A percentile compares a stretch with the other conserved stretches of the same genome.
These are phyloP conservation scores for Knufia petricola DNA, from an alignment of 2,329 filamentous ascomycete genomes.

Conservation along the genomic window DNA sequence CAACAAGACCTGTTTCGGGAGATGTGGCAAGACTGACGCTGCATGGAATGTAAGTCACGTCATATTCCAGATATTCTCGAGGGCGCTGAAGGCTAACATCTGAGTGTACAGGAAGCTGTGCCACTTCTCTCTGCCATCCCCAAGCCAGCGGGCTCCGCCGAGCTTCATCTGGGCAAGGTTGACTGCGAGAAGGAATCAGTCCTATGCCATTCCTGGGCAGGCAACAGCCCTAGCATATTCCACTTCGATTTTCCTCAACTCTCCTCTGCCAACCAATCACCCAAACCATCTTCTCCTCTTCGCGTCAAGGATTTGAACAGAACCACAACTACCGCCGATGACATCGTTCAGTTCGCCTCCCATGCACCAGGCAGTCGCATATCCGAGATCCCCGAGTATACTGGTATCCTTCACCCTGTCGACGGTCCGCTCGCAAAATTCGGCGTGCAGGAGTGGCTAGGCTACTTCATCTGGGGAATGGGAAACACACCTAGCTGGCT, in stretches of 20 bases:
- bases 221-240: slow-evolving; percentile 47
- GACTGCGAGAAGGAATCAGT: slow-evolving; percentile 51
- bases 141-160: slow-evolving; percentile 35
- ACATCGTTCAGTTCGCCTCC: slow-evolving; percentile 46
- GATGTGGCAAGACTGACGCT: slow-evolving; percentile 45
- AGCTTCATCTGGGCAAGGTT: slow-evolving; percentile 48
- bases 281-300: slow-evolving; percentile 43
- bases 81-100: too few relatives aligned
- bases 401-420: slow-evolving; percentile 52
- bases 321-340: slow-evolving; percentile 46
- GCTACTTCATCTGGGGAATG: slow-evolving; percentile 48
- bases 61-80: too few relatives aligned
- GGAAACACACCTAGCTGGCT: slow-evolving; percentile 53
- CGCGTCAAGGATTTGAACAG: slow-evolving; percentile 48
- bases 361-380: slow-evolving; percentile 33
- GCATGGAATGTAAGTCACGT: slow-evolving; percentile 38
- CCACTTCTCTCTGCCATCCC: slow-evolving; percentile 37
- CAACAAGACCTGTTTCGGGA: slow-evolving; percentile 55
- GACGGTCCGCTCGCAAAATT: slow-evolving; percentile 47
- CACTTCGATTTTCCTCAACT: slow-evolving; percentile 45
- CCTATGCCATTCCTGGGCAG: slow-evolving; percentile 53
- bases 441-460: slow-evolving; percentile 44
- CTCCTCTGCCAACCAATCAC: slow-evolving; percentile 42
- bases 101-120: slow-evolving; percentile 40
- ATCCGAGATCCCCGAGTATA: slow-evolving; percentile 42